A percentile compares a stretch with the other conserved stretches of the same genome.
phyloP scores from a whole-genome alignment of 257 asterid species.

The Hygrophila difformis region DNA sequence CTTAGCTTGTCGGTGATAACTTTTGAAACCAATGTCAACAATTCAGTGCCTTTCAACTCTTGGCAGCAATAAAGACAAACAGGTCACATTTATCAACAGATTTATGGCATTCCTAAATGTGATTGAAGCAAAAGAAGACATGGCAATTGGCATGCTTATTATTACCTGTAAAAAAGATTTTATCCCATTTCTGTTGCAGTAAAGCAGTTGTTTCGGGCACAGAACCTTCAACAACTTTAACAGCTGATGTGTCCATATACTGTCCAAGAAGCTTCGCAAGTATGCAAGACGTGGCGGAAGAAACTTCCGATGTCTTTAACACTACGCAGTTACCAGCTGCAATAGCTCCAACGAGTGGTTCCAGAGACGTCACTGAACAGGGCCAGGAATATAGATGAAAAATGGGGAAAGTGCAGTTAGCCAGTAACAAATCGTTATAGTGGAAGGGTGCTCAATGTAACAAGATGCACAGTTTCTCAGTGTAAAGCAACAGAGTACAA shows the following conservation, averaged over 20 bases:
- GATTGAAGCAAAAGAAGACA: neutral
- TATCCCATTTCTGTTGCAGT: slow-evolving; percentile 68
- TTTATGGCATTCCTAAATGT: neutral
- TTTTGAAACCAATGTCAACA: neutral
- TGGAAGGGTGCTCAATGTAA: too few relatives aligned
- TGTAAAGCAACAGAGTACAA: neutral
- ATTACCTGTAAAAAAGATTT: slow-evolving; percentile 68
- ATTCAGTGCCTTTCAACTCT: neutral
- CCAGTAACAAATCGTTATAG: neutral
- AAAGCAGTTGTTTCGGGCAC: slow-evolving; percentile 47
- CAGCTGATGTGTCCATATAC: slow-evolving; percentile 65
- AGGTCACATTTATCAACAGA: neutral
- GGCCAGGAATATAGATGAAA: neutral
- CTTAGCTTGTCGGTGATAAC: neutral
- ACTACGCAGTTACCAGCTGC: slow-evolving; percentile 91
- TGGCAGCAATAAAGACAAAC: neutral
- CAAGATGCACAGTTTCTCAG: too few relatives aligned
- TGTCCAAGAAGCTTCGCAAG: slow-evolving; percentile 51
- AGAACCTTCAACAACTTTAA: slow-evolving; percentile 67
- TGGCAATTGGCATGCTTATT: neutral
- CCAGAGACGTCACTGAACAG: slow-evolving; percentile 49
- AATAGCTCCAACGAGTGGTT: slow-evolving; percentile 81
- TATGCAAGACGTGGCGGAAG: slow-evolving; percentile 55
- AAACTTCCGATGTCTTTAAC: slow-evolving; percentile 56
- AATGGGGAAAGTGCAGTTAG: neutral